Evolutionary conservation across 2,329 filamentous ascomycete genomes (phyloP).

Genomic region (Diplodia seriata): DNA sequence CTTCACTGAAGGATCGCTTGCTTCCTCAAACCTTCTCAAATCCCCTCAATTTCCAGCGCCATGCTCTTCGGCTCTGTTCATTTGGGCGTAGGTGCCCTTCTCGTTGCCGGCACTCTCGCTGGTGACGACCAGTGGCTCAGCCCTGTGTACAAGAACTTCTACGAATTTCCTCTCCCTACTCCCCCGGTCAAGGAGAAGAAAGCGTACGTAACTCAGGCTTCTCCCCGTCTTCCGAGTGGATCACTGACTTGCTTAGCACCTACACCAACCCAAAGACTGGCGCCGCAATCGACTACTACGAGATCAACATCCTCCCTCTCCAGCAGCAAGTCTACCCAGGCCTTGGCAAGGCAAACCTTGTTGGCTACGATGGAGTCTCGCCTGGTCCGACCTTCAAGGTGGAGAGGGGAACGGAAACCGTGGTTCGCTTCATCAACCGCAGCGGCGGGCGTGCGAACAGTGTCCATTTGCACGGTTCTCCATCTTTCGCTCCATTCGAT

Average conservation of each 20-base stretch:
- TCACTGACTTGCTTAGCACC: conserved; percentile 40
- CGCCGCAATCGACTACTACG: conserved; percentile 55
- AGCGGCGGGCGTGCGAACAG: conserved; percentile 53
- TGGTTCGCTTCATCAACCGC: conserved; percentile 61
- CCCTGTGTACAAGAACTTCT: conserved; percentile 50
- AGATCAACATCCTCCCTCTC: conserved; percentile 53
- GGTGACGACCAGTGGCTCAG: conserved; percentile 39
- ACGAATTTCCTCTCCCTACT: conserved; percentile 54
- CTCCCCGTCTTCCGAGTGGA: conserved; percentile 21
- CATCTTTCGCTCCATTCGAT: conserved; percentile 55
- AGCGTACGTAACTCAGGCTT: conserved; percentile 43
- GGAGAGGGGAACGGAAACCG: conserved; percentile 57
- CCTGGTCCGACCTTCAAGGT: conserved; percentile 63
- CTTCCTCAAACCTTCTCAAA: conserved; percentile 17
- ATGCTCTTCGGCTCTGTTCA: conserved; percentile 18
- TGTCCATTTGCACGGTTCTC: conserved; percentile 64
- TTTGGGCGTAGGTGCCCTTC: conserved; percentile 7
- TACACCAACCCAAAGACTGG: conserved; percentile 47
- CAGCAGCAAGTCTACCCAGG: conserved; percentile 54
- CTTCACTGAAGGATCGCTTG: background rate
- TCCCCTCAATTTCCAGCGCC: background rate
- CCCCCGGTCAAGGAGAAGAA: conserved; percentile 53
- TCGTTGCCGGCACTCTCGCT: conserved; percentile 10
- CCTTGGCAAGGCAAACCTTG: conserved; percentile 48
- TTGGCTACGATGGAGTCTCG: conserved; percentile 62